These are phyloP conservation scores for Syncephalis fuscata DNA, from an alignment of 371 early-diverging fungal species.

Conservation along the genomic window DNA sequence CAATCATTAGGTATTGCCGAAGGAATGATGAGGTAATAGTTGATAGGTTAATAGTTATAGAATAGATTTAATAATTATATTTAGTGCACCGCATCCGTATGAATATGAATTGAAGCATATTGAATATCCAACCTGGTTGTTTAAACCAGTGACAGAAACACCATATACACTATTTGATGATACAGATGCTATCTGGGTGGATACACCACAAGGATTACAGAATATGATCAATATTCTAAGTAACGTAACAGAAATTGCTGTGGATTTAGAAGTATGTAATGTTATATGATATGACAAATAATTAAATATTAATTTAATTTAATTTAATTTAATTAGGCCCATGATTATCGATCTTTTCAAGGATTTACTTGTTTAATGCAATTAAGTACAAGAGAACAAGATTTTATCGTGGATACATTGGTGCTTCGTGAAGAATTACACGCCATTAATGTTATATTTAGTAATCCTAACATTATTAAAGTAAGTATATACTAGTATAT, in stretches of 20 bases:
- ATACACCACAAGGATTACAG: constrained; percentile 44
- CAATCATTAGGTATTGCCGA: neutral
- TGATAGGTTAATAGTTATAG: neutral
- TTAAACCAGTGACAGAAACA: constrained; percentile 32
- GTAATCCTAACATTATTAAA: constrained; percentile 79
- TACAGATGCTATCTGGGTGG: constrained; percentile 48
- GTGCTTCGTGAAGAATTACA: constrained; percentile 60
- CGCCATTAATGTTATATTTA: constrained; percentile 62
- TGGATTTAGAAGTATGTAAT: constrained; percentile 64
- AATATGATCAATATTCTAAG: constrained; percentile 42
- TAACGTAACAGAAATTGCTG: constrained; percentile 53
- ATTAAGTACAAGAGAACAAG: constrained; percentile 72
- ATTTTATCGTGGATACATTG: constrained; percentile 84
- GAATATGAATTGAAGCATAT: constrained; percentile 70
- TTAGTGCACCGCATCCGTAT: constrained; percentile 72
- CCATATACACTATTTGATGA: constrained; percentile 36
- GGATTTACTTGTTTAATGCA: constrained; percentile 94
- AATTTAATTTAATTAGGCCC: constrained; percentile 25
- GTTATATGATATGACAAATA: neutral
- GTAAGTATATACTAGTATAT: constrained; percentile 16
- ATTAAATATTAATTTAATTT: no score
- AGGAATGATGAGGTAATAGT: neutral
- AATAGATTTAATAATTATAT: neutral
- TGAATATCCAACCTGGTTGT: constrained; percentile 54
- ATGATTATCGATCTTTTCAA: constrained; percentile 83